phyloP scores from a whole-genome alignment of 331 rosid genomes.

The Dryas integrifolia region DNA sequence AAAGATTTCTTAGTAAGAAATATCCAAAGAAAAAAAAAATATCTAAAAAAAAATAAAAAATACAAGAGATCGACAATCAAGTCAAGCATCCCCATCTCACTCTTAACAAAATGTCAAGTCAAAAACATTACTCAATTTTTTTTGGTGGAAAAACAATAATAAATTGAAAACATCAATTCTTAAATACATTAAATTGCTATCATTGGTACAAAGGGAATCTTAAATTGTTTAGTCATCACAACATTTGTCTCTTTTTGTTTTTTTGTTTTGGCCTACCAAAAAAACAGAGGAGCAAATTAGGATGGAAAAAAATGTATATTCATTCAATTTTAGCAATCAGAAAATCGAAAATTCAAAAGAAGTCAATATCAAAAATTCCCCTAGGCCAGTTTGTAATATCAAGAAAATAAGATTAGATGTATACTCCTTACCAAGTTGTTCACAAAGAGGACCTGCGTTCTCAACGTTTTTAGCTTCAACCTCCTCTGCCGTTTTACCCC shows the following conservation, averaged over 20 bases:
- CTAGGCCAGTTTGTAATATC: neutral
- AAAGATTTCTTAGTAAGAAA: neutral
- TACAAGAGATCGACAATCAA: neutral
- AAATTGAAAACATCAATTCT: too few relatives aligned
- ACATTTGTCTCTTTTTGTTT: too few relatives aligned
- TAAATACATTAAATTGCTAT: too few relatives aligned
- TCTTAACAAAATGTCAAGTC: neutral
- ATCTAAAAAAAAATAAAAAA: neutral
- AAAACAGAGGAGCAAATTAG: too few relatives aligned
- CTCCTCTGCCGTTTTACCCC: neutral
- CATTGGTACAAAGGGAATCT: too few relatives aligned
- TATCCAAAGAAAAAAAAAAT: neutral
- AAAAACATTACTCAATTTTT: neutral
- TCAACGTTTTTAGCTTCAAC: neutral
- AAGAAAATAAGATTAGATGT: slow-evolving; percentile 5
- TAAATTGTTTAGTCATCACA: too few relatives aligned
- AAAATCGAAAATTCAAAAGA: neutral
- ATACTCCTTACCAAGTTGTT: neutral
- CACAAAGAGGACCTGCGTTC: slow-evolving; percentile 21
- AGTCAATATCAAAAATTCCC: neutral
- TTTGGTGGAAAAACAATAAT: too few relatives aligned
- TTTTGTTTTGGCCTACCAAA: too few relatives aligned
- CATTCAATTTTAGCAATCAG: too few relatives aligned
- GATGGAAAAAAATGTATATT: too few relatives aligned
- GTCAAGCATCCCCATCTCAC: neutral